These are phyloP conservation scores for Cryptococcus sp. DNA, from an alignment of 1,284 basidiomycete species.

Conservation along the genomic window DNA sequence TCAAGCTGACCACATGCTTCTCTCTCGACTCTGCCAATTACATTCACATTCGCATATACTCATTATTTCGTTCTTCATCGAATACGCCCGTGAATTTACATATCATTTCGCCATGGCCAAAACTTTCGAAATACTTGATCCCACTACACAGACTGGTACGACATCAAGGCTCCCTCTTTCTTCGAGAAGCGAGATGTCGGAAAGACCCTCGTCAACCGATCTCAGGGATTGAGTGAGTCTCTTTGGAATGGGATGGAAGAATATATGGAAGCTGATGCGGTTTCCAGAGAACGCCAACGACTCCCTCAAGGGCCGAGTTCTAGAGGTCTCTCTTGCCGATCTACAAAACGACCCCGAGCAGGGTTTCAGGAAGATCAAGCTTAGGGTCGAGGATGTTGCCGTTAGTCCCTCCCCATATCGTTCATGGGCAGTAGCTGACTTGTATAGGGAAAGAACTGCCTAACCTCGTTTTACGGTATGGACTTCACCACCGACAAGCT, in stretches of 20 bases:
- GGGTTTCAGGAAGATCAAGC: conserved; percentile 98
- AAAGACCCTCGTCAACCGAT: conserved; percentile 98
- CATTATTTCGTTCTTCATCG: background rate
- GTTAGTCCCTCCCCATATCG: conserved; percentile 20
- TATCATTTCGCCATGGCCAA: background rate
- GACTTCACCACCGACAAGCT: conserved; percentile 99
- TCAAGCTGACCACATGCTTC: background rate
- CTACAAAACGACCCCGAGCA: conserved; percentile 99
- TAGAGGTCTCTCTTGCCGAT: conserved; percentile 96
- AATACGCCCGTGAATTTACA: no score
- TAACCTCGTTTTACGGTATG: conserved; percentile 99
- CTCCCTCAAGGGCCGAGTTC: conserved; percentile 93
- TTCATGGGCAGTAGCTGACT: background rate
- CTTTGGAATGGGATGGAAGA: background rate
- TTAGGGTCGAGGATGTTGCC: conserved; percentile 88
- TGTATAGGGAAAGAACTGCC: conserved; percentile 91
- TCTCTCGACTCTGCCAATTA: background rate
- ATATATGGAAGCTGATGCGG: conserved; percentile 1
- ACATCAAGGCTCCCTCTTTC: conserved; percentile 97
- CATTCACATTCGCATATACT: background rate
- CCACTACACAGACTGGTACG: conserved; percentile 81
- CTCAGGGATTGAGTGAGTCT: conserved; percentile 89
- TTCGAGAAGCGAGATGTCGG: conserved; percentile 97
- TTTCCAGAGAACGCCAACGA: conserved; percentile 92
- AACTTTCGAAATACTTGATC: background rate